Base-by-base conservation (phyloP, 2,329 filamentous ascomycete genomes). In the Pyrenophora teres region DNA sequence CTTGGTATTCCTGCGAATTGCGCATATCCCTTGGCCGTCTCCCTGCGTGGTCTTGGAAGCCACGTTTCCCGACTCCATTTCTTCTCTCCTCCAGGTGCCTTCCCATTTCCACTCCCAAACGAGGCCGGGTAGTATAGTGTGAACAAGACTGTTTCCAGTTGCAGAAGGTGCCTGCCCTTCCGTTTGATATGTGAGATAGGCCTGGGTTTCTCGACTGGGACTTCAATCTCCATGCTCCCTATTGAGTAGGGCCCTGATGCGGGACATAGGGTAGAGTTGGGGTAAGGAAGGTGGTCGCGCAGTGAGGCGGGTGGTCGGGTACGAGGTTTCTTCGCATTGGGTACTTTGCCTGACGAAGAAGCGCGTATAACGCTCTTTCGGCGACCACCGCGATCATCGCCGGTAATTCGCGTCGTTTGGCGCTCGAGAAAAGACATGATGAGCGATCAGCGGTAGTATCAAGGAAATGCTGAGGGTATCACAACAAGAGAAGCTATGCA, bases 71-170 rank as follows among this genome's bases (percentile, higher is more conserved):
- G 77, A 15, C 78, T 80, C 59, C 78, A 80, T 33, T 76, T 74
- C 36, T 74, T 75, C 25, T 70, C 63, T 1, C 78, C 74, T 19
- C 73, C 73, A 8, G 75, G 73, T 12, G 72, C 69, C 18, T 70
- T 63, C 1, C 76, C 73, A 1, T 67, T 59, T 5, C 74, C 71
- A 13, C 68, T 70, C 6, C 74, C 76, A 48, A 80, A 63, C 15
- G 80, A 78, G 38, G 82, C 80, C 2, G 85, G 86, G 65, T 88
- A 88, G 68, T 84, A 88, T n/a, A 88, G 70, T 0, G 81, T 82
- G 70, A 88, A 82, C 4, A 88, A 76, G 7, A 87, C 82, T 0
- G 85, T 87, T 53, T 84, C 78, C 12, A 83, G 69, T 46, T 81
- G 74, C 12, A 85, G 67, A 6, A 82, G 54, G 55, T 80, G 77